These are phyloP conservation scores for Agaricales sp. DNA, from an alignment of 1,284 basidiomycete species.

Conservation along the genomic window DNA sequence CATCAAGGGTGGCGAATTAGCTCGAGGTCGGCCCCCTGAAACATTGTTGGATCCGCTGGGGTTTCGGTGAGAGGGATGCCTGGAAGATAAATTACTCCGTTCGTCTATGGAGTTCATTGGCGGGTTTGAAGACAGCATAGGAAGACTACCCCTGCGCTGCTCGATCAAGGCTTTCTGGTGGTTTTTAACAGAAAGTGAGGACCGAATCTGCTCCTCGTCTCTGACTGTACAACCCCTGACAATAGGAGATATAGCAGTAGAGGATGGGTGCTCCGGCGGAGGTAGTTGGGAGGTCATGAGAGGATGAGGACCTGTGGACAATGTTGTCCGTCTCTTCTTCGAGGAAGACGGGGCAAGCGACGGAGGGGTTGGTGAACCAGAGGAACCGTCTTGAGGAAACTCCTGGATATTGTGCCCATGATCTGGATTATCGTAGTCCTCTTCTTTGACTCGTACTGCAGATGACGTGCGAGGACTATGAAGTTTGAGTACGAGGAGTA, in stretches of 20 bases:
- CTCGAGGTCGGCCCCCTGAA: too few relatives aligned
- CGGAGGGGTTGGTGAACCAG: conserved; percentile 25
- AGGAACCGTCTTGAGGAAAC: conserved; percentile 18
- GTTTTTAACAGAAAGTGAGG: conserved; percentile 52
- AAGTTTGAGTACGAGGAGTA: neutral
- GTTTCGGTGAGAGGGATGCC: too few relatives aligned
- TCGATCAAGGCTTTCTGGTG: conserved; percentile 63
- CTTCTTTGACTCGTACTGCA: conserved; percentile 55
- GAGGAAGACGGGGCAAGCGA: conserved; percentile 31
- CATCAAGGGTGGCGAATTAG: conserved; percentile 10
- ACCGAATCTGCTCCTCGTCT: conserved; percentile 51
- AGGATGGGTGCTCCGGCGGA: conserved; percentile 24
- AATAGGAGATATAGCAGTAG: conserved; percentile 54
- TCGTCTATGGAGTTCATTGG: conserved; percentile 8
- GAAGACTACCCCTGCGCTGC: conserved; percentile 46
- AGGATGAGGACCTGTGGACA: conserved; percentile 46
- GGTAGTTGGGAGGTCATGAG: conserved; percentile 36
- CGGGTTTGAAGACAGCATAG: conserved; percentile 12
- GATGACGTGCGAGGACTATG: conserved; percentile 13
- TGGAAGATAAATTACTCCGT: neutral
- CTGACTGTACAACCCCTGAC: conserved; percentile 51
- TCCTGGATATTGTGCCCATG: too few relatives aligned
- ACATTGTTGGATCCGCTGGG: too few relatives aligned
- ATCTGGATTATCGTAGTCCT: conserved; percentile 46
- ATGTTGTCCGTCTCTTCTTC: conserved; percentile 64